Percentiles rank a stretch among this genome's conserved stretches.
phyloP scores from a whole-genome alignment of 2,329 filamentous ascomycete genomes.

The Drechslera avenae region DNA sequence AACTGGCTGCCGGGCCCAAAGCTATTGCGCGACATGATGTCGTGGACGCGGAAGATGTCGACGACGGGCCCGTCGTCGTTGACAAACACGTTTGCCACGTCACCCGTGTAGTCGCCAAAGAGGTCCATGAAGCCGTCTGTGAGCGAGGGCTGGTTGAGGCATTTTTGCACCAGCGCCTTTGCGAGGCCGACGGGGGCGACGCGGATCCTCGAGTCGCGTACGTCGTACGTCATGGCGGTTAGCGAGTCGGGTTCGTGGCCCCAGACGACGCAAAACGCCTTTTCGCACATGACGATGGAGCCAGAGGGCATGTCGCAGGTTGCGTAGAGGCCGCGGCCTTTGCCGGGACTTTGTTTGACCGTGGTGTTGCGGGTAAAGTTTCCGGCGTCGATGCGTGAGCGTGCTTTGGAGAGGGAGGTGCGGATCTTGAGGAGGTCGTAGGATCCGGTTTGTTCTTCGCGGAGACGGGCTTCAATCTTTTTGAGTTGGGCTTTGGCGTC shows the following conservation, averaged over 20 bases:
- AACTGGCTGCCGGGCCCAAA: conserved; percentile 49
- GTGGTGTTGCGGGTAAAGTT: conserved; percentile 53
- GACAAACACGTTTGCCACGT: conserved; percentile 43
- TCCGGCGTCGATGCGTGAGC: conserved; percentile 55
- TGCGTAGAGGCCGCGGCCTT: conserved; percentile 60
- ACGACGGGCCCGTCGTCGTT: conserved; percentile 51
- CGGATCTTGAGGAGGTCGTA: conserved; percentile 48
- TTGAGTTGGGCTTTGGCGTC: conserved; percentile 39
- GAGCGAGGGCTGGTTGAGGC: conserved; percentile 52
- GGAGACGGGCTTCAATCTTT: conserved; percentile 23
- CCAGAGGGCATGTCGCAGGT: conserved; percentile 55
- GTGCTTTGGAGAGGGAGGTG: conserved; percentile 45
- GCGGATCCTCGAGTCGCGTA: conserved; percentile 44
- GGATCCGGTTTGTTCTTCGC: conserved; percentile 49
- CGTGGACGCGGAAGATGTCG: conserved; percentile 57
- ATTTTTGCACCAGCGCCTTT: conserved; percentile 51
- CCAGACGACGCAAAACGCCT: conserved; percentile 56
- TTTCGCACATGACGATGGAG: conserved; percentile 61
- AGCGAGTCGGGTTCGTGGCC: conserved; percentile 50
- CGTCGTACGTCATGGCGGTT: conserved; percentile 53
- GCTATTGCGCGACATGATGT: conserved; percentile 53
- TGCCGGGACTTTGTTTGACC: conserved; percentile 48
- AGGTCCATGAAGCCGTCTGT: conserved; percentile 45
- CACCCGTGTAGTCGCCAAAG: conserved; percentile 42
- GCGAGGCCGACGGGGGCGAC: conserved; percentile 28